Percentiles rank a stretch among this genome's conserved stretches.
These are phyloP conservation scores for Sphagnum contortum DNA, from an alignment of 225 moss, liverwort and hornwort species.

Conservation along the genomic window DNA sequence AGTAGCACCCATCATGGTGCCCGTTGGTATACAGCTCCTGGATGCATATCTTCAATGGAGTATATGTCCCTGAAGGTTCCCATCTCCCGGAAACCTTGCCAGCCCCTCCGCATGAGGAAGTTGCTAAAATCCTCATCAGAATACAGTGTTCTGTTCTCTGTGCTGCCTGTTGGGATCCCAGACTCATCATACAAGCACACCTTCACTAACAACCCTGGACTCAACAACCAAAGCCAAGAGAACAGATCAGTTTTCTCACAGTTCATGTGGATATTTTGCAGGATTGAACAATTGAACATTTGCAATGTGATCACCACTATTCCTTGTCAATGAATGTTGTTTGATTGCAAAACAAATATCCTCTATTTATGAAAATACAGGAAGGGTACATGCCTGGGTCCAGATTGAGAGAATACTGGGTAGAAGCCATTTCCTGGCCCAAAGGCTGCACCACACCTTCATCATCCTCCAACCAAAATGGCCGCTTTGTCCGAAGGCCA, in stretches of 20 bases:
- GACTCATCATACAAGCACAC: constrained; percentile 63
- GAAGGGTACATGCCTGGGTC: constrained; percentile 56
- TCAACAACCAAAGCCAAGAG: constrained; percentile 3
- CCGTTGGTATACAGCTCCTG: constrained; percentile 67
- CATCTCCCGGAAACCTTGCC: constrained; percentile 83
- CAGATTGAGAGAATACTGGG: constrained; percentile 73
- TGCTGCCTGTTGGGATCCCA: constrained; percentile 53
- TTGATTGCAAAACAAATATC: no score
- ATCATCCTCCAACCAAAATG: constrained; percentile 95
- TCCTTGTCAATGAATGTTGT: no score
- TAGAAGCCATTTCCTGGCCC: constrained; percentile 80
- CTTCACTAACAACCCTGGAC: constrained; percentile 72
- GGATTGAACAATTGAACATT: no score
- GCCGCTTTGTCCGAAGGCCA: constrained; percentile 83
- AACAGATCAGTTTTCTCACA: not conserved
- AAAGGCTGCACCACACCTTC: constrained; percentile 93
- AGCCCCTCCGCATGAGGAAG: constrained; percentile 70
- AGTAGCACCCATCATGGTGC: constrained; percentile 4
- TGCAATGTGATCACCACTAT: no score
- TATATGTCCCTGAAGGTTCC: constrained; percentile 77
- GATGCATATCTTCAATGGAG: constrained; percentile 72
- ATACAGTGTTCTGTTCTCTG: constrained; percentile 79
- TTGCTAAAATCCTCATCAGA: constrained; percentile 88
- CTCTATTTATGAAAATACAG: no score
- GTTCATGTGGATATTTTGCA: no score